Percentiles rank a stretch among this genome's conserved stretches.
phyloP scores from a whole-genome alignment of 768 basidiomycete genomes.

The Ramaria sp. region DNA sequence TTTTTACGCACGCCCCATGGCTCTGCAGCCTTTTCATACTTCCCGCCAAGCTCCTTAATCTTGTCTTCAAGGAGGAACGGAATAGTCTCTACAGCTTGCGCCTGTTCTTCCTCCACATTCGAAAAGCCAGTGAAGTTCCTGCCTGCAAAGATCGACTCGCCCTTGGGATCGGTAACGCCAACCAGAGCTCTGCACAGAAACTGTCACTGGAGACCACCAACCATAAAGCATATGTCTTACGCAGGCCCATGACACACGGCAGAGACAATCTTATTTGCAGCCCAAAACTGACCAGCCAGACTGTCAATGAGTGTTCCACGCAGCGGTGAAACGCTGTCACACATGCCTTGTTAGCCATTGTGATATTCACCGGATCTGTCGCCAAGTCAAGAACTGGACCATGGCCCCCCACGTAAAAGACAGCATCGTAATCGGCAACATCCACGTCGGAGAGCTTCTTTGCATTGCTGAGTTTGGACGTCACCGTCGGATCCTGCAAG shows the following conservation, averaged over 20 bases:
- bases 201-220: neutral
- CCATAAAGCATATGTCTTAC: slow-evolving; percentile 25
- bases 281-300: slow-evolving; percentile 43
- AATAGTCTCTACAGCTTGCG: slow-evolving; percentile 39
- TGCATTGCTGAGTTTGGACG: slow-evolving; percentile 41
- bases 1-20: slow-evolving; percentile 42
- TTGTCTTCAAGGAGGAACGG: slow-evolving; percentile 67
- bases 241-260: slow-evolving; percentile 80
- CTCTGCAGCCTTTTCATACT: slow-evolving; percentile 45
- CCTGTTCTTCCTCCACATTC: slow-evolving; percentile 52
- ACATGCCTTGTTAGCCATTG: slow-evolving; percentile 45
- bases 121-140: slow-evolving; percentile 56
- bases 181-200: slow-evolving; percentile 39
- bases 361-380: slow-evolving; percentile 40
- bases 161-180: slow-evolving; percentile 38
- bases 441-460: slow-evolving; percentile 53
- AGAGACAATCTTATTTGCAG: slow-evolving; percentile 49
- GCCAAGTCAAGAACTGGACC: slow-evolving; percentile 69
- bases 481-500: slow-evolving; percentile 42
- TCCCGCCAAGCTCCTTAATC: slow-evolving; percentile 54
- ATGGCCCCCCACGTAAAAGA: slow-evolving; percentile 76
- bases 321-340: neutral
- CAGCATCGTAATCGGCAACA: slow-evolving; percentile 51
- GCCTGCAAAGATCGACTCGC: slow-evolving; percentile 57
- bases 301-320: slow-evolving; percentile 1